These are phyloP conservation scores for Carpinus fangiana DNA, from an alignment of 306 rosid species.

Conservation along the genomic window DNA sequence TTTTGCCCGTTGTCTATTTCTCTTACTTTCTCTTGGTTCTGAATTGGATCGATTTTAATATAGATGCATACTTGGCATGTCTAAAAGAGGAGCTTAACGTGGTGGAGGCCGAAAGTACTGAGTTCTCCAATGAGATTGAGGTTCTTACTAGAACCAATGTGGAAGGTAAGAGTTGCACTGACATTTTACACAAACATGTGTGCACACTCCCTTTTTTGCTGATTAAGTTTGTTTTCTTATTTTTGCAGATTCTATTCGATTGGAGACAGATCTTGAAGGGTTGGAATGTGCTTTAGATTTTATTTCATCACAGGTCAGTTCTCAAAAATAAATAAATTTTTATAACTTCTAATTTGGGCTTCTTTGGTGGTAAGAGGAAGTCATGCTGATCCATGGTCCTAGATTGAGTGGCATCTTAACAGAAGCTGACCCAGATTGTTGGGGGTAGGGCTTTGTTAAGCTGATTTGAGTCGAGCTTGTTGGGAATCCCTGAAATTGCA, in stretches of 20 bases:
- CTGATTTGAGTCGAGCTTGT: background rate
- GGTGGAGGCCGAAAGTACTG: slow-evolving; percentile 46
- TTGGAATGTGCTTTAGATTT: slow-evolving; percentile 50
- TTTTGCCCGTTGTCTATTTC: background rate
- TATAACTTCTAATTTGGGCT: slow-evolving; percentile 5
- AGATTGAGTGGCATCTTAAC: background rate
- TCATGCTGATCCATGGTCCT: background rate
- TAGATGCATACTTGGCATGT: slow-evolving; percentile 55
- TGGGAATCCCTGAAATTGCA: background rate
- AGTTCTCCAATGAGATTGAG: slow-evolving; percentile 47
- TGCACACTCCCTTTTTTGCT: background rate
- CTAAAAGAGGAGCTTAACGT: slow-evolving; percentile 55
- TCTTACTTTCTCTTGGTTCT: background rate
- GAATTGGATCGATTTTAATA: background rate
- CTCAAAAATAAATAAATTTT: slow-evolving; percentile 6
- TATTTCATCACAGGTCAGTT: slow-evolving; percentile 58
- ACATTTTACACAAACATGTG: background rate
- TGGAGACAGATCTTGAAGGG: slow-evolving; percentile 57
- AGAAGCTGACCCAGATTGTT: background rate
- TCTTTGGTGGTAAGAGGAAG: background rate
- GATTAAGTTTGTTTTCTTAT: slow-evolving; percentile 3
- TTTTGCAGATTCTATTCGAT: slow-evolving; percentile 50
- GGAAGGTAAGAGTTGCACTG: slow-evolving; percentile 44
- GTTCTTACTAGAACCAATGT: slow-evolving; percentile 40
- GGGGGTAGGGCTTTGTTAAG: background rate